A percentile compares a stretch with the other conserved stretches of the same genome.
Conservation (phyloP, 2,329 filamentous ascomycete species). For the Dendryphion nanum region DNA sequence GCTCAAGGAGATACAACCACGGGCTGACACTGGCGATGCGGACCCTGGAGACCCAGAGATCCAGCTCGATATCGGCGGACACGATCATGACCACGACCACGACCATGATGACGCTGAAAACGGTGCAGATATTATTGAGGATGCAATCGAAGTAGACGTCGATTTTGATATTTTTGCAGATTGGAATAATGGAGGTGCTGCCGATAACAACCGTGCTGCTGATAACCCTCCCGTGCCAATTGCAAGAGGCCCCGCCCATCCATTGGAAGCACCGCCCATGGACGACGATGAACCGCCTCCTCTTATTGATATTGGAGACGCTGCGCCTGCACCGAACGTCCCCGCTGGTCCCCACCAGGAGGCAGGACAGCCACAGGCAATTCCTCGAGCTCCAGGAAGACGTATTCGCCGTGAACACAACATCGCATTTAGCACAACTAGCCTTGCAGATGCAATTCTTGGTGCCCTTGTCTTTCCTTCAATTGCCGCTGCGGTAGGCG, state of each 20-base stretch:
- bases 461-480: conserved; percentile 77
- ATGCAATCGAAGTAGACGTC: conserved; percentile 44
- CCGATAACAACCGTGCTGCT: conserved; percentile 39
- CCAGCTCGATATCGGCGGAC: conserved; percentile 12
- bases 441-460: conserved; percentile 60
- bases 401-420: conserved; percentile 44
- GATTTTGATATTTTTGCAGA: conserved; percentile 47
- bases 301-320: conserved; percentile 9
- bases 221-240: conserved; percentile 29
- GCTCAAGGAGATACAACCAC: conserved; percentile 62
- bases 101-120: conserved; percentile 12
- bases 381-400: conserved; percentile 4
- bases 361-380: background rate
- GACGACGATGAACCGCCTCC: conserved; percentile 18
- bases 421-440: conserved; percentile 53
- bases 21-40: conserved; percentile 40
- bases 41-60: conserved; percentile 10
- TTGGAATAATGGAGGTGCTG: conserved; percentile 35
- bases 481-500: conserved; percentile 76
- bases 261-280: conserved; percentile 31
- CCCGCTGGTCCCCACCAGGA: background rate
- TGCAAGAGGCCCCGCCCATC: conserved; percentile 25
- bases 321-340: conserved; percentile 23
- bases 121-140: conserved; percentile 19
- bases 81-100: conserved; percentile 9